Evolutionary conservation across 2,329 filamentous ascomycete genomes (phyloP), one percentile per base, ranked within the genome.

Genomic region (Fusarium succisae): DNA sequence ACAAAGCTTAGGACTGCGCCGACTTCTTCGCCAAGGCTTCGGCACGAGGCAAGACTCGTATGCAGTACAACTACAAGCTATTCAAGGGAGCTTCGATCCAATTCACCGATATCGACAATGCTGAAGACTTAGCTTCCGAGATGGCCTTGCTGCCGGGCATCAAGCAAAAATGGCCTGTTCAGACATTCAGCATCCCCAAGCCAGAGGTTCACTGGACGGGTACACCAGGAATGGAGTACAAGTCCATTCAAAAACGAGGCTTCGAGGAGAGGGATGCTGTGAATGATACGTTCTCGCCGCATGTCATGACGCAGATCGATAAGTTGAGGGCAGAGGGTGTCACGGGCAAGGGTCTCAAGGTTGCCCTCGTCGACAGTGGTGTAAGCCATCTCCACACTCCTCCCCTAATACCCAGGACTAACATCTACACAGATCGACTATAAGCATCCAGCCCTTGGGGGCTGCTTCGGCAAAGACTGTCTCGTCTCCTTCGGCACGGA

Each of bases 371-470:
- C 35, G 88, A 90, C 76, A 87, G 84, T 28, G 88, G 88, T 77
- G 86, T 87, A 83, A 80, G 86, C 83, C 37, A 22, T 24, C 14
- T n/a, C 18, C 2, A 15, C 13, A 8, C 18, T 18, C n/a, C 11
- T 35, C 15, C 10, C 8, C 8, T 5, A 2, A n/a, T 20, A 8
- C 6, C 4, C 1, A 20, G 7, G 28, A 14, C 66, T 74, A 20
- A 74, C 51, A 28, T 2, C 28, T 4, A 35, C 4, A 22, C 37
- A 87, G 86, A 82, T 91, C 54, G 91, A 92, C 77, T 92, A 91
- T 77, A 85, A 82, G 2, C 90, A 92, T 75, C 88, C 90, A 4
- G 88, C 89, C 35, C 86, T 93, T 1, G 91, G 91, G 22, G 90
- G 89, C 53, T 90, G 90, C 76, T 92, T 91, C 77, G 91, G 91